Conservation (phyloP, 2,329 filamentous ascomycete species). For the Bipolaris cookei region DNA sequence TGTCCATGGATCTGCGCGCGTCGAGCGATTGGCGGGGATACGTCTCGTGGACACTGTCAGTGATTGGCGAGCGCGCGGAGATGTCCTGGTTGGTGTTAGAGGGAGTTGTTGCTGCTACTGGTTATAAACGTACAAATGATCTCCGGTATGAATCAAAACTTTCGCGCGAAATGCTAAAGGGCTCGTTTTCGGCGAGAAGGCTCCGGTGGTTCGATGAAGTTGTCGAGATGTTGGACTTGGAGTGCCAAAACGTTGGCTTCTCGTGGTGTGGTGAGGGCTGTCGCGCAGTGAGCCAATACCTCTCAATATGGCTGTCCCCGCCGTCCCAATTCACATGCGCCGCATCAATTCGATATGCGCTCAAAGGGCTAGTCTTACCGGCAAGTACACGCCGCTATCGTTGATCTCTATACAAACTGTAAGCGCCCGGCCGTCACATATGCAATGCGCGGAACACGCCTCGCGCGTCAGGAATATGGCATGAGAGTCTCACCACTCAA, state of each 20-base stretch:
- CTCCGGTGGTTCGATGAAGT: constrained; percentile 65
- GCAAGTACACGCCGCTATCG: constrained; percentile 92
- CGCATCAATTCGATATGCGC: constrained; percentile 2
- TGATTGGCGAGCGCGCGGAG: constrained; percentile 80
- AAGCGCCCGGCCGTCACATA: constrained; percentile 31
- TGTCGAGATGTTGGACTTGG: constrained; percentile 55
- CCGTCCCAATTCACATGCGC: constrained; percentile 6
- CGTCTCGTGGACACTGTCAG: constrained; percentile 60
- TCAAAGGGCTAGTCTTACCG: constrained; percentile 62
- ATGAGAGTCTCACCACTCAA: constrained; percentile 54
- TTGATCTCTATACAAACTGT: constrained; percentile 75
- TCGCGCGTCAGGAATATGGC: constrained; percentile 10
- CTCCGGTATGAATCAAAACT: constrained; percentile 96
- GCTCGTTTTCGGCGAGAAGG: constrained; percentile 82
- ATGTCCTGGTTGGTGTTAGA: constrained; percentile 73
- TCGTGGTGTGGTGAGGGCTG: constrained; percentile 84
- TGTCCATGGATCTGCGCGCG: constrained; percentile 81
- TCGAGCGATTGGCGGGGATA: constrained; percentile 58
- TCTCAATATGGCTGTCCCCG: background rate
- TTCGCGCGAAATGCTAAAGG: constrained; percentile 93
- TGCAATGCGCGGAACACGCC: constrained; percentile 8
- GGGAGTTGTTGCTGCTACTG: constrained; percentile 2
- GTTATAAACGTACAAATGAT: constrained; percentile 77
- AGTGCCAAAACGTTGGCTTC: constrained; percentile 79
- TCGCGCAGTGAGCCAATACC: constrained; percentile 30